These are phyloP conservation scores for Barnettozyma sp. DNA, from an alignment of 805 yeast genomes.

Conservation along the genomic window DNA sequence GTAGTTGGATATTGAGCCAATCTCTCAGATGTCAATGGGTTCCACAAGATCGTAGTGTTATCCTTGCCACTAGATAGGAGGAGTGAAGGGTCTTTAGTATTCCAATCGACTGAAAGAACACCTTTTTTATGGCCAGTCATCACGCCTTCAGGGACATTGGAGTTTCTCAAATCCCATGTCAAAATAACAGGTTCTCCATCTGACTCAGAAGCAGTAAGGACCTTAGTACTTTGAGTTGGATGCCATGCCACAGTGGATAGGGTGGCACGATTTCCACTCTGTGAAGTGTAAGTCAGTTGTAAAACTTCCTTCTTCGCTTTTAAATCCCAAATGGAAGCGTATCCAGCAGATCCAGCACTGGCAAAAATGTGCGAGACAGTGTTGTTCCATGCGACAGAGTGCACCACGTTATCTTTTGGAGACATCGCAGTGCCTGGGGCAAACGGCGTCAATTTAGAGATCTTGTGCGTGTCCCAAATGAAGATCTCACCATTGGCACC, in stretches of 20 bases:
- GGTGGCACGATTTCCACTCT: slow-evolving; percentile 48
- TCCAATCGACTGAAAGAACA: slow-evolving; percentile 89
- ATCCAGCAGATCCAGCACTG: slow-evolving; percentile 77
- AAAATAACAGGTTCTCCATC: slow-evolving; percentile 75
- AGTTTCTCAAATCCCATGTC: slow-evolving; percentile 92
- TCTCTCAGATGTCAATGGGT: slow-evolving; percentile 65
- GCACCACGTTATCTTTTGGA: slow-evolving; percentile 66
- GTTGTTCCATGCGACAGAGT: slow-evolving; percentile 85
- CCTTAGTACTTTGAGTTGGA: slow-evolving; percentile 77
- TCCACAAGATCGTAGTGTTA: slow-evolving; percentile 83
- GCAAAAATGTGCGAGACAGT: slow-evolving; percentile 82
- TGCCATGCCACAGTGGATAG: slow-evolving; percentile 91
- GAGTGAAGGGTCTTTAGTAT: slow-evolving; percentile 68
- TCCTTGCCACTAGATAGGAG: slow-evolving; percentile 91
- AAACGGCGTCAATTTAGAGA: slow-evolving; percentile 40
- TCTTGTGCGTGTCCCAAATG: slow-evolving; percentile 79
- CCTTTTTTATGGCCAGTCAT: slow-evolving; percentile 83
- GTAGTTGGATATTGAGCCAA: slow-evolving; percentile 87
- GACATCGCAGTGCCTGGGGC: slow-evolving; percentile 75
- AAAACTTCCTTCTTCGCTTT: slow-evolving; percentile 82
- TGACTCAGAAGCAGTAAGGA: slow-evolving; percentile 80
- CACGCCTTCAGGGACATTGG: slow-evolving; percentile 79
- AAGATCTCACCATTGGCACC: slow-evolving; percentile 85
- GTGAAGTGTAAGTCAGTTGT: slow-evolving; percentile 66
- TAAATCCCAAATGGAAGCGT: slow-evolving; percentile 90